These are phyloP conservation scores for Filosporella fistucella DNA, from an alignment of 495 filamentous ascomycete species.

Conservation along the genomic window DNA sequence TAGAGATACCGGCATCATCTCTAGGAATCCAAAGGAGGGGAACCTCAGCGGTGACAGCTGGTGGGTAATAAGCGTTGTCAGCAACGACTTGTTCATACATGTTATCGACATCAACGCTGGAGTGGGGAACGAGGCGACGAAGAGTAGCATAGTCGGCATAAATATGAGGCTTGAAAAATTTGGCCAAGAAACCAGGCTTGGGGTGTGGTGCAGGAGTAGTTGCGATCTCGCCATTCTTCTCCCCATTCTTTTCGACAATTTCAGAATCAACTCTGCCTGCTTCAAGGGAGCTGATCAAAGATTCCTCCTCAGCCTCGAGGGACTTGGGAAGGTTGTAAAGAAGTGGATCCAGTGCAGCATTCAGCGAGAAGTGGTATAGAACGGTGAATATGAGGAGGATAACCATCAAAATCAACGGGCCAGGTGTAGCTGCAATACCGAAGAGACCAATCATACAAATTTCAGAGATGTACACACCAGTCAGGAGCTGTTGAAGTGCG, in stretches of 20 bases:
- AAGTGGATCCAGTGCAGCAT: conserved; percentile 72
- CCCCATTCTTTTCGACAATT: conserved; percentile 22
- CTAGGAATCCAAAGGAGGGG: conserved; percentile 82
- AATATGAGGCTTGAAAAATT: conserved; percentile 75
- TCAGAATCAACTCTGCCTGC: conserved; percentile 25
- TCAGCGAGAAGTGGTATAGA: conserved; percentile 80
- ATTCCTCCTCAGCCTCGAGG: conserved; percentile 59
- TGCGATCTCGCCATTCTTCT: conserved; percentile 19
- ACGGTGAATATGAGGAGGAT: conserved; percentile 74
- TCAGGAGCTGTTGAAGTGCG: conserved; percentile 87
- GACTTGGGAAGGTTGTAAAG: conserved; percentile 72
- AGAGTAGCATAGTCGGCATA: conserved; percentile 68
- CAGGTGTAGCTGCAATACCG: conserved; percentile 62
- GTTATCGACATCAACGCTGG: conserved; percentile 32
- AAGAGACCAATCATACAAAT: conserved; percentile 90
- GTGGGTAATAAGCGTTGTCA: conserved; percentile 72
- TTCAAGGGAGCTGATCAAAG: conserved; percentile 34
- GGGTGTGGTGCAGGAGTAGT: conserved; percentile 23
- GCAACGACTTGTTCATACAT: conserved; percentile 57
- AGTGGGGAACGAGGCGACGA: conserved; percentile 65
- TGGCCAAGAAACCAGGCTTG: conserved; percentile 48
- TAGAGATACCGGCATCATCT: conserved; percentile 70
- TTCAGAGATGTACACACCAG: conserved; percentile 80
- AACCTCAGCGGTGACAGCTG: conserved; percentile 56
- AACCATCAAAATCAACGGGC: conserved; percentile 81